These are phyloP conservation scores for Naganishia antarctica DNA, from an alignment of 768 basidiomycete species.

Conservation along the genomic window DNA sequence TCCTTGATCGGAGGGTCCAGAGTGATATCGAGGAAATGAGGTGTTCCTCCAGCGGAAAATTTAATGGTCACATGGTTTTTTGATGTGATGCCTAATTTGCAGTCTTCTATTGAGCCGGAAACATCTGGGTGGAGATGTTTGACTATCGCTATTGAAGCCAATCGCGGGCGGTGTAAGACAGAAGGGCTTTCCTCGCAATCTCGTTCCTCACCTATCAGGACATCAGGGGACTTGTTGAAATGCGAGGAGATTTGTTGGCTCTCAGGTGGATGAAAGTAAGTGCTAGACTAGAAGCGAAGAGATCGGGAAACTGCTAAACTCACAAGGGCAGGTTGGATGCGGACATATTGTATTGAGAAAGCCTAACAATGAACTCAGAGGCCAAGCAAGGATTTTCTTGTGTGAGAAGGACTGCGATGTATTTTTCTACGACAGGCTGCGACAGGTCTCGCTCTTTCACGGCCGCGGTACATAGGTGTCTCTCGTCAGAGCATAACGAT, in stretches of 20 bases:
- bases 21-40: background rate
- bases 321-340: background rate
- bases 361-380: too few relatives aligned
- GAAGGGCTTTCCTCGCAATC: too few relatives aligned
- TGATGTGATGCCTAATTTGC: background rate
- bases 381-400: too few relatives aligned
- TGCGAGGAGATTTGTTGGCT: conserved; percentile 5
- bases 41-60: background rate
- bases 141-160: background rate
- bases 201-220: conserved; percentile 3
- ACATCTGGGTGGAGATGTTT: conserved; percentile 10
- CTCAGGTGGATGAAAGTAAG: too few relatives aligned
- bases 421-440: too few relatives aligned
- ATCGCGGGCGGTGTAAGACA: too few relatives aligned
- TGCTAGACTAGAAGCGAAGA: too few relatives aligned
- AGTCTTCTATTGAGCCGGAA: background rate
- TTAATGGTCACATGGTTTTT: conserved; percentile 2
- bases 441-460: too few relatives aligned
- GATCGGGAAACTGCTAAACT: background rate
- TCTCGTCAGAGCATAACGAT: too few relatives aligned
- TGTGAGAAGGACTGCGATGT: too few relatives aligned
- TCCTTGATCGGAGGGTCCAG: conserved; percentile 16
- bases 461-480: too few relatives aligned
- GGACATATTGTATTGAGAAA: too few relatives aligned
- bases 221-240: conserved; percentile 10